These are phyloP conservation scores for Cucumis cinereus DNA, from an alignment of 306 rosid species.

Conservation along the genomic window DNA sequence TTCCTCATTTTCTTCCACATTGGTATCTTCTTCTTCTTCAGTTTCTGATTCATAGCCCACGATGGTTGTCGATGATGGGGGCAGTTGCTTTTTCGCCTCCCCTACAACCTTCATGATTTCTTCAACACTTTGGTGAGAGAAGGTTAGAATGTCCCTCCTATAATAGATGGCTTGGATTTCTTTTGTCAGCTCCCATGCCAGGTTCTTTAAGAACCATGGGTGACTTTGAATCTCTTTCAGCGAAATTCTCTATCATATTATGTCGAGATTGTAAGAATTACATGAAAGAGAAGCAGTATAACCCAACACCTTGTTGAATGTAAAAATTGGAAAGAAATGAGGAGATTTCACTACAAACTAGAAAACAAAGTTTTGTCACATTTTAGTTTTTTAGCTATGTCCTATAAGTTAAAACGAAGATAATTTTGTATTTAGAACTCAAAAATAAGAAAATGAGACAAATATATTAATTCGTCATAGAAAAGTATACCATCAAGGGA, in stretches of 20 bases:
- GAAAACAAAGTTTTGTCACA: not conserved
- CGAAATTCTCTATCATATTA: slow-evolving; percentile 37
- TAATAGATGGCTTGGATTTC: slow-evolving; percentile 42
- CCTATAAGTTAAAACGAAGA: not conserved
- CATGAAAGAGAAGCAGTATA: not conserved
- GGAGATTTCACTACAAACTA: not conserved
- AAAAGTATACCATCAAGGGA: slow-evolving; percentile 37
- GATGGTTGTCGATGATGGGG: slow-evolving; percentile 37
- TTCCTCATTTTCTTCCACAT: not conserved
- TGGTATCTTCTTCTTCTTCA: slow-evolving; percentile 27
- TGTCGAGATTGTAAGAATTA: not conserved
- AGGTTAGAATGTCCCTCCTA: slow-evolving; percentile 46
- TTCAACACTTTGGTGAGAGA: slow-evolving; percentile 44
- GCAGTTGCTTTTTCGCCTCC: slow-evolving; percentile 49
- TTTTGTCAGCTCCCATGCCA: slow-evolving; percentile 60
- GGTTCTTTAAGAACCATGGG: slow-evolving; percentile 69
- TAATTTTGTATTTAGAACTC: not conserved
- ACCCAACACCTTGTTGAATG: not conserved
- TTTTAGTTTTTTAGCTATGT: too few relatives aligned
- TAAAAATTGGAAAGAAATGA: not conserved
- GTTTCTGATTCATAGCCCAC: slow-evolving; percentile 47
- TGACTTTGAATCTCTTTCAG: slow-evolving; percentile 61
- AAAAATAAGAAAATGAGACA: not conserved
- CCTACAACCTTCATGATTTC: slow-evolving; percentile 58
- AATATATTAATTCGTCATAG: not conserved